Conservation (phyloP, 805 yeast species). For the Limtongia smithiae region DNA sequence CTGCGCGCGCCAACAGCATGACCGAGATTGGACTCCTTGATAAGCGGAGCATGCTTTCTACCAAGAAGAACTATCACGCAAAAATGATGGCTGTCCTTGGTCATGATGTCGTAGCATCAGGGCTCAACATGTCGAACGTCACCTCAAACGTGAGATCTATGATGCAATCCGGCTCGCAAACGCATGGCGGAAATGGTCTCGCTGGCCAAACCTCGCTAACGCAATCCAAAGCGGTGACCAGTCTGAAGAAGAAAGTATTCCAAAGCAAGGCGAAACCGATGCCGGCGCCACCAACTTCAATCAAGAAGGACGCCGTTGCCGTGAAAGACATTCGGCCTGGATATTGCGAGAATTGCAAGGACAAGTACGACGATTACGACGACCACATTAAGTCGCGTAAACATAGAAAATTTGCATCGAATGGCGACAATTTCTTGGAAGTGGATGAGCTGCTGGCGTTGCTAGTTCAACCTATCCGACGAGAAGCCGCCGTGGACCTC, state of each 20-base stretch:
- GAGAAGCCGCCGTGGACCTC: too few species aligned
- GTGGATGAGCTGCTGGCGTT: conserved; percentile 66
- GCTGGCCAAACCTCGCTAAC: conserved; percentile 35
- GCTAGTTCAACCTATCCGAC: conserved; percentile 7
- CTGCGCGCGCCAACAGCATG: conserved; percentile 22
- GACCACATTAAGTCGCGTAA: conserved; percentile 66
- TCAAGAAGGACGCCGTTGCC: conserved; percentile 28
- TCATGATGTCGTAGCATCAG: conserved; percentile 61
- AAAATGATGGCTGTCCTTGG: conserved; percentile 15
- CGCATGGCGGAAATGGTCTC: conserved; percentile 34
- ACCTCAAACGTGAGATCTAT: conserved; percentile 39
- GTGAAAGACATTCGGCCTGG: conserved; percentile 48
- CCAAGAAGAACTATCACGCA: conserved; percentile 6
- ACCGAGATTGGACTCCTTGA: neutral
- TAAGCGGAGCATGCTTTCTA: conserved; percentile 2
- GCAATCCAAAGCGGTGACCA: conserved; percentile 42
- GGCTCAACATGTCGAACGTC: conserved; percentile 47
- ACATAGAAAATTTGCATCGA: conserved; percentile 75
- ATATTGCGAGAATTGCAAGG: conserved; percentile 90
- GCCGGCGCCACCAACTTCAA: conserved; percentile 27
- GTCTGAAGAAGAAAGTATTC: conserved; percentile 43
- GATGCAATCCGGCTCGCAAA: conserved; percentile 32
- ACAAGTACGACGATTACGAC: conserved; percentile 73
- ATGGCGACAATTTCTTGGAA: conserved; percentile 65
- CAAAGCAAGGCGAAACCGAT: conserved; percentile 25